Evolutionary conservation across 2,329 filamentous ascomycete genomes (phyloP).

Genomic region (Karstenula rhodostoma): DNA sequence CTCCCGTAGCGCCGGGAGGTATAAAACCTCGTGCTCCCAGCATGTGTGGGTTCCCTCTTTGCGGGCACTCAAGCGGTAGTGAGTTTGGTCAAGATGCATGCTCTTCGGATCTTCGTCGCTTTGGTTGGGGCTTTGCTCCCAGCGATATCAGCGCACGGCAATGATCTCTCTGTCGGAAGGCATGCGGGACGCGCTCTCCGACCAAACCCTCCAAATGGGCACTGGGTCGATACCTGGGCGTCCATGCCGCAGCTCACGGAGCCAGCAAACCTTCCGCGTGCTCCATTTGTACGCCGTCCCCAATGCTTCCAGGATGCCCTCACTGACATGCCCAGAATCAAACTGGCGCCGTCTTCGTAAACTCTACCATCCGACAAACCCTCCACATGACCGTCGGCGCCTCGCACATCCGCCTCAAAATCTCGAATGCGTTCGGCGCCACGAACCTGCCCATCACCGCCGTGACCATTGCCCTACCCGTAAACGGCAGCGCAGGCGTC

Average conservation of each 20-base stretch:
- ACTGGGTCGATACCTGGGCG: conserved; percentile 71
- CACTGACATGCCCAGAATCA: conserved; percentile 54
- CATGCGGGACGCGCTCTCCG: conserved; percentile 23
- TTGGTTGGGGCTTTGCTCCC: conserved; percentile 19
- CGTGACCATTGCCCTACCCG: conserved; percentile 65
- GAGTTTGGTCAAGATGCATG: not conserved
- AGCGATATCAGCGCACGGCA: conserved; percentile 14
- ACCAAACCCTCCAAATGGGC: conserved; percentile 46
- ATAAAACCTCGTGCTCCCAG: not conserved
- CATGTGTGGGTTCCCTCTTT: not conserved
- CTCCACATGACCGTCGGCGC: conserved; percentile 66
- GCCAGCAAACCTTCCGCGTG: conserved; percentile 66
- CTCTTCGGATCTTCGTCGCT: conserved; percentile 8
- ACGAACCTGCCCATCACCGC: conserved; percentile 67
- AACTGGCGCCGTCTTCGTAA: conserved; percentile 62
- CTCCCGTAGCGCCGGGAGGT: not conserved
- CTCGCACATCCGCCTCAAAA: conserved; percentile 65
- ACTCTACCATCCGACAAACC: conserved; percentile 73
- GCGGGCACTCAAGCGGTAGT: not conserved
- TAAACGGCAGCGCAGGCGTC: conserved; percentile 62
- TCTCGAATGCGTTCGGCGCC: conserved; percentile 72
- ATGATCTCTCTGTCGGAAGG: not conserved
- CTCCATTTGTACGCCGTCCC: conserved; percentile 57
- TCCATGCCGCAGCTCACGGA: conserved; percentile 73
- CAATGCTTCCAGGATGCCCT: not conserved